Evolutionary conservation across 805 yeast genomes (phyloP).

Genomic region (Yarrowia bubula): DNA sequence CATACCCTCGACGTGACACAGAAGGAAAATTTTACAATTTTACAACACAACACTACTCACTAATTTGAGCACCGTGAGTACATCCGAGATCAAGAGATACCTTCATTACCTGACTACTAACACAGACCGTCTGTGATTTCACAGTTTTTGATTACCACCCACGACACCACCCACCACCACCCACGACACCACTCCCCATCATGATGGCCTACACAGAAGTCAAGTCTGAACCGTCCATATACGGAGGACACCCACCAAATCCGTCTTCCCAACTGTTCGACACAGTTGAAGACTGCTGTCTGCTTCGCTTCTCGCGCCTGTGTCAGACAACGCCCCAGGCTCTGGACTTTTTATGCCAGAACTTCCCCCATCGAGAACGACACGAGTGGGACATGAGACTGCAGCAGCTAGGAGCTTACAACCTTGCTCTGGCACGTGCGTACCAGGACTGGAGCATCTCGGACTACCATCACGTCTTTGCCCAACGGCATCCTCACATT

Average conservation of each 20-base stretch:
- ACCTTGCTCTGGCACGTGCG: neutral
- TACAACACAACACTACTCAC: no score
- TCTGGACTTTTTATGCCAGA: neutral
- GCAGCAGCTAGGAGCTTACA: constrained; percentile 12
- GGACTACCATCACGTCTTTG: constrained; percentile 16
- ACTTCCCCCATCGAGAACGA: constrained; percentile 20
- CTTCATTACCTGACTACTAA: no score
- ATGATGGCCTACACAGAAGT: constrained; percentile 21
- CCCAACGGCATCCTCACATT: constrained; percentile 12
- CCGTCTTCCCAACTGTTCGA: neutral
- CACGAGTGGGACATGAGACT: constrained; percentile 19
- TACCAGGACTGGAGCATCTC: constrained; percentile 15
- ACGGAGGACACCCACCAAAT: neutral
- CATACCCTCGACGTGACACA: no score
- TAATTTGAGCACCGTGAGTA: no score
- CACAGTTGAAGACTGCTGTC: constrained; percentile 13
- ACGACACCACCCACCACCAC: neutral
- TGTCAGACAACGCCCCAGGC: constrained; percentile 12
- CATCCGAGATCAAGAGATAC: no score
- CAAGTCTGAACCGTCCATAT: constrained; percentile 14
- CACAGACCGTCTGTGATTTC: no score
- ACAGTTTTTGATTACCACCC: neutral
- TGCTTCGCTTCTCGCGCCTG: constrained; percentile 7
- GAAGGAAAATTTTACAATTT: no score
- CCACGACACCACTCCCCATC: neutral